Percentiles rank a stretch among this genome's conserved stretches.
These are phyloP conservation scores for Debaryomyces robertsiae DNA, from an alignment of 1,139 yeast genomes.

Conservation along the genomic window DNA sequence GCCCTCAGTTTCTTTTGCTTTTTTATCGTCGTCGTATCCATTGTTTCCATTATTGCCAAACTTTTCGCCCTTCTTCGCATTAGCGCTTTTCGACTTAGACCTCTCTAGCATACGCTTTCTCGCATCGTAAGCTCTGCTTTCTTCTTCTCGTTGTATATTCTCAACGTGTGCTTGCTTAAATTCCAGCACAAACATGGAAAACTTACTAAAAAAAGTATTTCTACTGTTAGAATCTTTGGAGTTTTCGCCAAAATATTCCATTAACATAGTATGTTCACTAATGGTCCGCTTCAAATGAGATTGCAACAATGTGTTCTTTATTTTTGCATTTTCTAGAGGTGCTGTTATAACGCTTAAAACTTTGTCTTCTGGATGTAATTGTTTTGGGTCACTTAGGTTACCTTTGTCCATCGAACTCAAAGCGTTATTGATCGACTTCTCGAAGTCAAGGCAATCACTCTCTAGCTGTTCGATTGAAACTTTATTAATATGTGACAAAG, in stretches of 20 bases:
- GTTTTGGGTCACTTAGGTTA: conserved; percentile 64
- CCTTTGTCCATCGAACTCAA: conserved; percentile 66
- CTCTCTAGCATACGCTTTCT: conserved; percentile 40
- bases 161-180: conserved; percentile 51
- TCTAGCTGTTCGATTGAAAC: conserved; percentile 77
- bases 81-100: conserved; percentile 17
- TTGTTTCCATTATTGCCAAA: conserved; percentile 8
- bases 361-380: conserved; percentile 78
- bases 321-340: conserved; percentile 64
- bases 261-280: conserved; percentile 56
- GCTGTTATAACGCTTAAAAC: conserved; percentile 49
- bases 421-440: conserved; percentile 54
- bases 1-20: conserved; percentile 11
- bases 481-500: conserved; percentile 65
- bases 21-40: conserved; percentile 16
- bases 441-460: conserved; percentile 67
- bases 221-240: conserved; percentile 53
- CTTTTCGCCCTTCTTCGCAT: no score
- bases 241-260: conserved; percentile 86
- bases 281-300: conserved; percentile 58
- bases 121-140: conserved; percentile 42
- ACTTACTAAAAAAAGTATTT: conserved; percentile 40
- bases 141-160: conserved; percentile 51
- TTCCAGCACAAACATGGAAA: conserved; percentile 41
- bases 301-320: conserved; percentile 58